Evolutionary conservation across 1,139 yeast genomes (phyloP).

Genomic region (Spencermartinsiella ligniputridi): DNA sequence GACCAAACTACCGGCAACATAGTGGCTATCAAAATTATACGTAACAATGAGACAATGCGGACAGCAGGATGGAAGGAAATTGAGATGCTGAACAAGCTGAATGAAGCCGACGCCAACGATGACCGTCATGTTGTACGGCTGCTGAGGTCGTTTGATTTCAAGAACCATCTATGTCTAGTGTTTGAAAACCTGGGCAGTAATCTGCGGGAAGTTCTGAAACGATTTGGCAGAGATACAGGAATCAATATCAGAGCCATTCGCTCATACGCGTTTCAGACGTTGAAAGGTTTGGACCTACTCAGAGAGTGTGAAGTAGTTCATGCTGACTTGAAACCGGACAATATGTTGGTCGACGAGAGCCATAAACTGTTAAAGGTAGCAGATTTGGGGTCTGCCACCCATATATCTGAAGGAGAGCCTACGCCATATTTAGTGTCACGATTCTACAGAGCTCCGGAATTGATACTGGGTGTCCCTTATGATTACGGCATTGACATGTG

Average conservation of each 20-base stretch:
- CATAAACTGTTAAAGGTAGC: constrained; percentile 82
- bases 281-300: constrained; percentile 71
- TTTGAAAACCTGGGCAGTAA: constrained; percentile 76
- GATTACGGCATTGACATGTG: constrained; percentile 79
- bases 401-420: constrained; percentile 62
- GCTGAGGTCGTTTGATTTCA: constrained; percentile 73
- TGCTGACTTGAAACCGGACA: constrained; percentile 88
- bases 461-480: constrained; percentile 86
- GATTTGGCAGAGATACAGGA: constrained; percentile 71
- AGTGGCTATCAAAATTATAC: constrained; percentile 81
- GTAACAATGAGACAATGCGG: constrained; percentile 35
- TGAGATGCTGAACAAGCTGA: constrained; percentile 63
- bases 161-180: constrained; percentile 83
- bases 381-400: constrained; percentile 84
- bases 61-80: constrained; percentile 80
- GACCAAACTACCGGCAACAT: constrained; percentile 35
- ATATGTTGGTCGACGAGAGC: constrained; percentile 70
- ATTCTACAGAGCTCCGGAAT: constrained; percentile 91
- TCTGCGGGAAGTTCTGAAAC: constrained; percentile 76
- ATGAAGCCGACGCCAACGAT: constrained; percentile 48
- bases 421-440: constrained; percentile 86
- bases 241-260: constrained; percentile 61
- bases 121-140: constrained; percentile 53
- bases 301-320: constrained; percentile 78
- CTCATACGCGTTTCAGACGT: constrained; percentile 73